Evolutionary conservation across 139 green algal species (phyloP).

Genomic region (Deuterostichococcus epilithicus): DNA sequence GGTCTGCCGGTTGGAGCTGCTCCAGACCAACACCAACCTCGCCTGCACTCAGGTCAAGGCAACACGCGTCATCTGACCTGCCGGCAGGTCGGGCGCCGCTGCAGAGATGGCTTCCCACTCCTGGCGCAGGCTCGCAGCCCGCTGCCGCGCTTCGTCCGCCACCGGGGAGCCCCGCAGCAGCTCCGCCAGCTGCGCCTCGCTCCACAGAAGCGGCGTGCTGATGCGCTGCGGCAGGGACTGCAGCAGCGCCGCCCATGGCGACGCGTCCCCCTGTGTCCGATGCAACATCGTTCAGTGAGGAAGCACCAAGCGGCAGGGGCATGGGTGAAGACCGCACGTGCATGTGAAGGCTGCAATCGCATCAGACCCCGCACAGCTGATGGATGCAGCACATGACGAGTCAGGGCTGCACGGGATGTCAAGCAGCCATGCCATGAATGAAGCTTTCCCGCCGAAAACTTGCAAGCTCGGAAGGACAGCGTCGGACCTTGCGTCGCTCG

Average conservation of each 20-base stretch:
- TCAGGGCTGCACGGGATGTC: background rate
- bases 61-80: background rate
- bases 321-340: too few species aligned
- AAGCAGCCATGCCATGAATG: background rate
- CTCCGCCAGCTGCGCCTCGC: slow-evolving; percentile 32
- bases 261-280: slow-evolving; percentile 26
- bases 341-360: too few species aligned
- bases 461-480: background rate
- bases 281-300: background rate
- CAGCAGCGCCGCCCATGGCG: slow-evolving; percentile 26
- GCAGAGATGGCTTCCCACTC: slow-evolving; percentile 45
- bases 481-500: slow-evolving; percentile 50
- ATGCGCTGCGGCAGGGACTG: slow-evolving; percentile 29
- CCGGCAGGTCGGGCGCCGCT: background rate
- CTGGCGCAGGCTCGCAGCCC: slow-evolving; percentile 39
- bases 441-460: background rate
- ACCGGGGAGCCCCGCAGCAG: slow-evolving; percentile 58
- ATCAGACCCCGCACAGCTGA: too few species aligned
- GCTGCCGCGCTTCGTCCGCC: slow-evolving; percentile 33
- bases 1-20: too few species aligned
- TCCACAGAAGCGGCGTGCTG: slow-evolving; percentile 58
- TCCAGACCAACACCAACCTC: too few species aligned
- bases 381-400: too few species aligned
- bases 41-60: too few species aligned
- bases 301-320: background rate